Base-by-base conservation (phyloP, 768 basidiomycete genomes). In the Hortiboletus campestris region DNA sequence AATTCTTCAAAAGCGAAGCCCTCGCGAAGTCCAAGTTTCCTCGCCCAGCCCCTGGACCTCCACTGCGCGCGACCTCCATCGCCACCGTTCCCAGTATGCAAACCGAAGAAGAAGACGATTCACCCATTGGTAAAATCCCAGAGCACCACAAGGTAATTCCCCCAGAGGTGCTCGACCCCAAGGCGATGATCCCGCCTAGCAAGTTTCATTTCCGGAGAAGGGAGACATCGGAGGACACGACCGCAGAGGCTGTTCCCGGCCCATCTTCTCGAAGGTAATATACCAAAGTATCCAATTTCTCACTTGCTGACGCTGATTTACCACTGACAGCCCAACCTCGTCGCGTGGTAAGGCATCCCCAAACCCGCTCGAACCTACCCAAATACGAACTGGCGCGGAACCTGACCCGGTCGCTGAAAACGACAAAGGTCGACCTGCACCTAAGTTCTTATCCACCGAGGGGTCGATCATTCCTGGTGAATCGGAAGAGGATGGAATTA, bases 1-100 rank as follows among this genome's bases (percentile, higher is more conserved):
- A 94, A 40, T 98, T 97, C 74, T 99, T 99, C 69, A 78, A 80
- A 49, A 91, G 89, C 60, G 80, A 79, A 32, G 94, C 88, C 35
- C 76, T 89, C 61, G 85, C 80, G 28, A 89, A 87, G 67, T 86
- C 82, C 38, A 92, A 87, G 73, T 91, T 91, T 64, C 84, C 86
- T 7, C 75, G 84, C 43, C 83, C 84, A 8, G 53, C 36, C 17
- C 48, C 61, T 14, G 25, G 65, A 60, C 41, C 52, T 47, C 35
- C 57, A 17, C 60, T 38, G 2, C 66, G 59, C 9, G 36, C 47
- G n/a, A 50, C 57, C 4, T 41, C 46, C 8, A 52, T 64, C 7
- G 43, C 55, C 5, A 50, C 60, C 6, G 54, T 31, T 44, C 49
- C 55, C 1, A 68, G 64, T 22, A 46, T 45, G n/a, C 68, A 53